Evolutionary conservation across 2,329 filamentous ascomycete species (phyloP).

Genomic region (Alternaria triticimaculans): DNA sequence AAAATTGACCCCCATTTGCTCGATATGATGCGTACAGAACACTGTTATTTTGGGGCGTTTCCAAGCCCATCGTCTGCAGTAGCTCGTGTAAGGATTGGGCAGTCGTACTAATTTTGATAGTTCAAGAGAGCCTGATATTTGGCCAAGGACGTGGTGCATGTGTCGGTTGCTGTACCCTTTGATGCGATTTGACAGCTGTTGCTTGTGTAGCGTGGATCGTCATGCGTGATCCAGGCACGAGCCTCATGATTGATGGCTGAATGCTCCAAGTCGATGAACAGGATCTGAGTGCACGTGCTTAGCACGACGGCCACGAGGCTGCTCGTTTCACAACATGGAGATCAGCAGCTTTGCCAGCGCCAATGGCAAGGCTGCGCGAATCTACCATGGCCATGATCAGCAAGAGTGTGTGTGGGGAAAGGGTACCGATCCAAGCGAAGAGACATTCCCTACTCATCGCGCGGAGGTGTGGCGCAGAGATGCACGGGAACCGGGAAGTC

Average conservation of each 20-base stretch:
- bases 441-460: not conserved
- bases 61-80: not conserved
- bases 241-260: not conserved
- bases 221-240: not conserved
- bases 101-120: not conserved
- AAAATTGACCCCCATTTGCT: not conserved
- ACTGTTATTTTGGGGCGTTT: not conserved
- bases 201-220: not conserved
- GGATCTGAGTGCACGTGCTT: not conserved
- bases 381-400: constrained; percentile 6
- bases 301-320: not conserved
- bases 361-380: not conserved
- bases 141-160: not conserved
- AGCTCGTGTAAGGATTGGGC: not conserved
- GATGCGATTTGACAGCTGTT: not conserved
- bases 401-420: constrained; percentile 5
- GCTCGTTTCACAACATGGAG: not conserved
- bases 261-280: not conserved
- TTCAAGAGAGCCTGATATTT: not conserved
- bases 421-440: constrained; percentile 1
- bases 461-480: not conserved
- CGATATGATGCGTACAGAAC: not conserved
- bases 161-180: not conserved
- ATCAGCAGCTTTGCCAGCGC: not conserved
- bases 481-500: constrained; percentile 4